Base-by-base conservation (phyloP, 805 yeast species). In the Lachancea dasiensis region DNA sequence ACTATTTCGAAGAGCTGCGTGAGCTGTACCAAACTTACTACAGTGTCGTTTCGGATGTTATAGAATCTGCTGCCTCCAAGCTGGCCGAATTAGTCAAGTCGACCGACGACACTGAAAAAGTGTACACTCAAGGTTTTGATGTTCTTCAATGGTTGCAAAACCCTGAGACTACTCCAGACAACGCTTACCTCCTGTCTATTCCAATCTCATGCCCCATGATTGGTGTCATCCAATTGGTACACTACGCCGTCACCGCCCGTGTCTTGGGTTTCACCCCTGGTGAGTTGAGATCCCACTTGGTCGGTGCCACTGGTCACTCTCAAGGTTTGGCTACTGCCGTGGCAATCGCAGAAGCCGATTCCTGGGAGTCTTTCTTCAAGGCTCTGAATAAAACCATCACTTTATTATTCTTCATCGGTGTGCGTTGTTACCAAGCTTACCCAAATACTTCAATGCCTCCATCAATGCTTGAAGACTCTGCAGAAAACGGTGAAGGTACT, bases 201-300 rank as follows among this genome's bases (percentile, higher is more conserved):
- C 96, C 97, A 40, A 86, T 92, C 30, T 82, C 95, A 21, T 90
- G 97, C 64, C 98, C 99, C n/a, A 73, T 90, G 57, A 92, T 92
- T 57, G 92, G 97, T 68, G 82, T 89, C 39, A 87, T 90, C 59
- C 99, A 92, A 69, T 73, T 92, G 57, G 82, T 90, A 51, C 97
- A 92, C 69, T 90, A 81, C 62, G 86, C 90, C 42, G 77, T 90
- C 49, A 81, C 96, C 34, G 82, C 94, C 55, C 79, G 79, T 62
- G 72, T 84, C 30, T 72, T 90, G 49, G 95, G 95, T 49, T 68
- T 80, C 48, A 76, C 86, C 44, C 98, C 98, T 30, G 97, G 96
- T 52, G 83, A 86, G 65, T 70, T 92, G 51, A 75, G 87, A 65
- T 61, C 71, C 39, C 64, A 72, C 50, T 67, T 90, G 40, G 62